phyloP scores from a whole-genome alignment of 768 basidiomycete genomes.

The Collybia sordida region DNA sequence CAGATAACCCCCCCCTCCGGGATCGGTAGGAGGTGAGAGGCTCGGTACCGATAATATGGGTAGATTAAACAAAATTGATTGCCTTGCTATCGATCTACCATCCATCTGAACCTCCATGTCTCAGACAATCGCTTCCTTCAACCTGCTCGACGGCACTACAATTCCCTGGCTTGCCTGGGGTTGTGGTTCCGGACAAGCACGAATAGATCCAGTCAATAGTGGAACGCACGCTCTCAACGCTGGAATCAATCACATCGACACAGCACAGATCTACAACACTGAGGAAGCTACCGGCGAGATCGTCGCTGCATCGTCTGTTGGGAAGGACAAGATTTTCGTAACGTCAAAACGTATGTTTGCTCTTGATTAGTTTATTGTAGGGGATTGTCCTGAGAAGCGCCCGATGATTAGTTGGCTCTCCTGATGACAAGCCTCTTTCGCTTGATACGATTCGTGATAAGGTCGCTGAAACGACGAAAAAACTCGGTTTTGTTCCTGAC shows the following conservation, averaged over 20 bases:
- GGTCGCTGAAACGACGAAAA: constrained; percentile 45
- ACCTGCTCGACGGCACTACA: constrained; percentile 28
- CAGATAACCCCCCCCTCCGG: too few species aligned
- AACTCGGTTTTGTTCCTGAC: constrained; percentile 47
- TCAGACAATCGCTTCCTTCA: constrained; percentile 13
- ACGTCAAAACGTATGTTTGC: constrained; percentile 25
- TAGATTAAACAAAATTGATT: too few species aligned
- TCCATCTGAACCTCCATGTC: too few species aligned
- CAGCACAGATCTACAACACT: constrained; percentile 48
- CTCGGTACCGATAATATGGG: too few species aligned
- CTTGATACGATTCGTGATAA: constrained; percentile 34
- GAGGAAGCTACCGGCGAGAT: constrained; percentile 39
- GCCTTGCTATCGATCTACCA: too few species aligned
- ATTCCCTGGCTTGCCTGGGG: constrained; percentile 54
- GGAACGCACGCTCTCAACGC: constrained; percentile 28
- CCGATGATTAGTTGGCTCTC: constrained; percentile 8
- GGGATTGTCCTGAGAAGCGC: background rate
- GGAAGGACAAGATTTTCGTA: constrained; percentile 12
- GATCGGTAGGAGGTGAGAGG: too few species aligned
- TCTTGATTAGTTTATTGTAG: background rate
- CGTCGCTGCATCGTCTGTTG: constrained; percentile 7
- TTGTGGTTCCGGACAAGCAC: constrained; percentile 39
- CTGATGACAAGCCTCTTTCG: constrained; percentile 21
- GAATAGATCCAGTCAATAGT: constrained; percentile 29
- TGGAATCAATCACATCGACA: constrained; percentile 53